Percentiles rank a stretch among this genome's conserved stretches.
These are phyloP conservation scores for Irpex rosettiformis DNA, from an alignment of 1,284 basidiomycete species.

Conservation along the genomic window DNA sequence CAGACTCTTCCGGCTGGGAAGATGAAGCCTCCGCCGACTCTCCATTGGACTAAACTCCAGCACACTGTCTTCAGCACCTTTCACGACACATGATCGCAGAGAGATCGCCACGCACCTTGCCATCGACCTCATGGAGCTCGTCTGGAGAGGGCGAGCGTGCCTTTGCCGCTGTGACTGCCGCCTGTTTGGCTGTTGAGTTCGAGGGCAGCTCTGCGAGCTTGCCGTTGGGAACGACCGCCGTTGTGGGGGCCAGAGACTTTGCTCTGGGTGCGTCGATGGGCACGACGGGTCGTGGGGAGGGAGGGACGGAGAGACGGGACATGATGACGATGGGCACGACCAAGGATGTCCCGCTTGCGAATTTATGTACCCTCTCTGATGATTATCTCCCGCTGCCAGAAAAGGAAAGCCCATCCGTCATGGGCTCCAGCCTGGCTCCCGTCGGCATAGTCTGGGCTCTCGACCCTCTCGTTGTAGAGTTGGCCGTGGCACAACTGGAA, in stretches of 20 bases:
- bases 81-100: constrained; percentile 3
- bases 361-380: constrained; percentile 3
- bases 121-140: neutral
- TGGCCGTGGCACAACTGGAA: too few relatives aligned
- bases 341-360: neutral
- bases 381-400: constrained; percentile 2
- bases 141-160: constrained; percentile 5
- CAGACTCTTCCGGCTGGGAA: constrained; percentile 2
- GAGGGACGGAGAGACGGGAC: constrained; percentile 3
- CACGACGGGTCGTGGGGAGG: neutral
- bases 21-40: neutral
- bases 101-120: constrained; percentile 8
- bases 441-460: neutral
- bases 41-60: neutral
- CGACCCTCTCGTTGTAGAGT: neutral
- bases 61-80: neutral
- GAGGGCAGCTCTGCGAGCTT: neutral
- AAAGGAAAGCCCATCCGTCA: constrained; percentile 2
- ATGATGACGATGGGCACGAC: neutral
- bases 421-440: constrained; percentile 3
- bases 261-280: neutral
- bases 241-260: neutral
- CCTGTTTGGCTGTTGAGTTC: neutral
- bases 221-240: neutral
- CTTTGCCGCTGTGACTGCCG: constrained; percentile 3